These are phyloP conservation scores for Pseudozyma thailandica DNA, from an alignment of 1,284 basidiomycete species.

Conservation along the genomic window DNA sequence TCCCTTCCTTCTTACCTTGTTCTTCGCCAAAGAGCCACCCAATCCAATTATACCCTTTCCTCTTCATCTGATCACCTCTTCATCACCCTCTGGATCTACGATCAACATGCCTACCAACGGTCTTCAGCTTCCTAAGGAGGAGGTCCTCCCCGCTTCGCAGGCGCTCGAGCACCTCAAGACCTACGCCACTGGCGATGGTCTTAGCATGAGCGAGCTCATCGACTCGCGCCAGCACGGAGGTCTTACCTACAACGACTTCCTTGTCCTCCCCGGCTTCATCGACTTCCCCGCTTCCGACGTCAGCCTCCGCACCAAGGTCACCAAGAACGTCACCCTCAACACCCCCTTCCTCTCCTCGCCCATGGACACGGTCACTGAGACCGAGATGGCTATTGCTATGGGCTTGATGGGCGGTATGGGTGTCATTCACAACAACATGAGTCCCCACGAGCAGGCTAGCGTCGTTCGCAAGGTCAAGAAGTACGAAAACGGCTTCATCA, in stretches of 20 bases:
- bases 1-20: slow-evolving; percentile 26
- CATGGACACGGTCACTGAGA: slow-evolving; percentile 99
- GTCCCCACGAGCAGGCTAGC: slow-evolving; percentile 85
- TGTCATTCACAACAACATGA: slow-evolving; percentile 98
- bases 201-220: slow-evolving; percentile 87
- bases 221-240: slow-evolving; percentile 88
- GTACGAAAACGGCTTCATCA: slow-evolving; percentile 95
- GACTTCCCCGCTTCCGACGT: slow-evolving; percentile 87
- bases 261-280: slow-evolving; percentile 85
- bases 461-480: slow-evolving; percentile 99
- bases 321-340: slow-evolving; percentile 90
- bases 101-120: slow-evolving; percentile 41
- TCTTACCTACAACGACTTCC: slow-evolving; percentile 82
- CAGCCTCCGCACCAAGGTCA: slow-evolving; percentile 84
- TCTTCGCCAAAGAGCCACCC: slow-evolving; percentile 50
- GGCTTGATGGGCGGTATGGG: slow-evolving; percentile 85
- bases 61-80: background rate
- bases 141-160: slow-evolving; percentile 55
- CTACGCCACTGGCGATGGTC: slow-evolving; percentile 84
- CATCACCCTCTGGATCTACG: slow-evolving; percentile 1
- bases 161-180: slow-evolving; percentile 67
- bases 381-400: slow-evolving; percentile 86
- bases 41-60: slow-evolving; percentile 20
- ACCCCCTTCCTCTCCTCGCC: slow-evolving; percentile 97
- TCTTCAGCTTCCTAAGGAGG: slow-evolving; percentile 35